Conservation (phyloP, 257 asterid species). For the Solanum dulcamara region DNA sequence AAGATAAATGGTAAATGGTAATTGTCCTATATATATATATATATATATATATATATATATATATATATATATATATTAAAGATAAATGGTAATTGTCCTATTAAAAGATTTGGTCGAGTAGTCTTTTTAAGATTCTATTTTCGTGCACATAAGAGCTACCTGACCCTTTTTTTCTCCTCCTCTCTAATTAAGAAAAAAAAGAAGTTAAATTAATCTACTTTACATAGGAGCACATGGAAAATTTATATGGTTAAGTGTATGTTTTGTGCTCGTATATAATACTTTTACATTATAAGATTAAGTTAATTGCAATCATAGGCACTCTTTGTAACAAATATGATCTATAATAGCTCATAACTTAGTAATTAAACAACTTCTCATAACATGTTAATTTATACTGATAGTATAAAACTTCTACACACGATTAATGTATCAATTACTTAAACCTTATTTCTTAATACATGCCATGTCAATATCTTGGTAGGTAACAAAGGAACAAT, state of each 20-base stretch:
- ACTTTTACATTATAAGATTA: not conserved
- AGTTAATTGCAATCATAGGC: not conserved
- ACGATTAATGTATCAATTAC: not conserved
- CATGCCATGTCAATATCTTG: not conserved
- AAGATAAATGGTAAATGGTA: not conserved
- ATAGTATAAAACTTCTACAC: not conserved
- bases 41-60: too few species aligned
- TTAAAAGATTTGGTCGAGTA: not conserved
- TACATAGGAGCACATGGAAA: not conserved
- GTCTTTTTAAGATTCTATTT: not conserved
- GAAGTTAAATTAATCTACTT: not conserved
- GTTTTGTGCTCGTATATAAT: not conserved
- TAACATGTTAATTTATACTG: not conserved
- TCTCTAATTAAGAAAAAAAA: not conserved
- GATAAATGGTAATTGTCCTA: not conserved
- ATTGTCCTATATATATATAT: too few species aligned
- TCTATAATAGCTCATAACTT: not conserved
- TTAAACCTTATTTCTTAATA: not conserved
- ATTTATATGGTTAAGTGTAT: not conserved
- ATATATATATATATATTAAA: too few species aligned
- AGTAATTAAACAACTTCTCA: not conserved
- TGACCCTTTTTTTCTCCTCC: not conserved
- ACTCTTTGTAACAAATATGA: not conserved
- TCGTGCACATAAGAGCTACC: not conserved
- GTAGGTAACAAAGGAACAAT: slow-evolving; percentile 68